A percentile compares a stretch with the other conserved stretches of the same genome.
These are phyloP conservation scores for Globisporangium splendens DNA, from an alignment of 352 stramenopile species.

Conservation along the genomic window DNA sequence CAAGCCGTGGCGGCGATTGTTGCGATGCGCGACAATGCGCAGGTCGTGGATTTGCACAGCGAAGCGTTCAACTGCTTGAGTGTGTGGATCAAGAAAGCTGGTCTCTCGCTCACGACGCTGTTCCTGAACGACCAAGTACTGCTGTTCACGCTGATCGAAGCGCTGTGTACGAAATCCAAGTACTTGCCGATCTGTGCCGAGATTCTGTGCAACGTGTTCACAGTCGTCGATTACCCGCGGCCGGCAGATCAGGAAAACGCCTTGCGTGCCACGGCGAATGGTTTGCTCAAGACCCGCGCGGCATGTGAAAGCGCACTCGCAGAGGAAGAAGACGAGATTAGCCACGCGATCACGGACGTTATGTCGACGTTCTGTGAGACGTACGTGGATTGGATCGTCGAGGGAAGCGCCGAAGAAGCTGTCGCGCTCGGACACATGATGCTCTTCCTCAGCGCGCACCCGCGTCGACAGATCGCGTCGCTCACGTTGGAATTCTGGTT, in stretches of 20 bases:
- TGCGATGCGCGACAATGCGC: slow-evolving; percentile 24
- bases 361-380: slow-evolving; percentile 69
- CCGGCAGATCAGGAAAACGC: slow-evolving; percentile 39
- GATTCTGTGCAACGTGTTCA: slow-evolving; percentile 58
- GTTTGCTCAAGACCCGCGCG: slow-evolving; percentile 39
- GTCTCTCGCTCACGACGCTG: slow-evolving; percentile 48
- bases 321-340: slow-evolving; percentile 49
- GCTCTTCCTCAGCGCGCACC: slow-evolving; percentile 50
- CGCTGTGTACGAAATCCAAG: slow-evolving; percentile 41
- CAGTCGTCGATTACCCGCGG: slow-evolving; percentile 52
- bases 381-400: slow-evolving; percentile 67
- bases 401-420: slow-evolving; percentile 34
- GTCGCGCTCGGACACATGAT: slow-evolving; percentile 48
- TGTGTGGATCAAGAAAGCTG: slow-evolving; percentile 54
- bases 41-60: slow-evolving; percentile 34
- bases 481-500: slow-evolving; percentile 77
- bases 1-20: slow-evolving; percentile 48
- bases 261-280: slow-evolving; percentile 35
- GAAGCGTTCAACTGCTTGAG: slow-evolving; percentile 57
- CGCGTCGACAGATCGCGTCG: slow-evolving; percentile 66
- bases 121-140: slow-evolving; percentile 37
- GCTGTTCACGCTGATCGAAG: slow-evolving; percentile 40
- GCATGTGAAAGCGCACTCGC: slow-evolving; percentile 49
- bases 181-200: slow-evolving; percentile 45
- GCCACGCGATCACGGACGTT: slow-evolving; percentile 56